Base-by-base conservation (phyloP, 2,329 filamentous ascomycete genomes). In the Volutella citrinella region DNA sequence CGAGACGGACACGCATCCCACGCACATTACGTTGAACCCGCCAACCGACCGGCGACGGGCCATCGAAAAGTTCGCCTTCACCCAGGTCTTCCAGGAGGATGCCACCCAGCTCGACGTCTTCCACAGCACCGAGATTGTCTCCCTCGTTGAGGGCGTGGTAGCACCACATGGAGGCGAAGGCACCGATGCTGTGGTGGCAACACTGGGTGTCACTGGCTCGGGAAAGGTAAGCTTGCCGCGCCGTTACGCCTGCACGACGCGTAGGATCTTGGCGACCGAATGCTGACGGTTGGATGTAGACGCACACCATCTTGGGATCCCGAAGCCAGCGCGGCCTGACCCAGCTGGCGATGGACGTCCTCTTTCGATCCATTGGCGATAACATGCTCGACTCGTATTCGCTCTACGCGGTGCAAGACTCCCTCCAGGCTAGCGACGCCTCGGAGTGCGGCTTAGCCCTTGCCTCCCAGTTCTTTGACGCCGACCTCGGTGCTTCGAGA, bases 11-110 rank as follows among this genome's bases (percentile, higher is more conserved):
- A 63, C 54, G 26, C 59, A 53, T 19, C 72, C 84, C 0, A 86
- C 80, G 2, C 82, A 88, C 55, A 84, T 90, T 45, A 87, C 81
- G 0, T 62, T 90, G 12, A 86, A 87, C 49, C 89, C 90, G 1
- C 86, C 88, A 3, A 85, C 81, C 43, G 91, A 96, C 42, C 78
- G 91, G 36, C 87, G 91, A 49, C 80, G 90, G 27, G 89, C 90
- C 2, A 80, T 96, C 21, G 93, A 98, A 61, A 88, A 85, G 57
- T 98, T 97, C 58, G 87, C 83, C 3, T 98, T 98, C 56, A 98
- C 93, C 0, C 80, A 80, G 43, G 89, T 98, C 2, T 96, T 97
- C 51, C 85, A 94, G 51, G 90, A 97, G 56, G 74, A 84, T 52
- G 82, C 88, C 3, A 78, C 77, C 7, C 93, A 98, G 57, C 69